Conservation (phyloP, 148 eudicot genomes). For the Rhododendron vialii region DNA sequence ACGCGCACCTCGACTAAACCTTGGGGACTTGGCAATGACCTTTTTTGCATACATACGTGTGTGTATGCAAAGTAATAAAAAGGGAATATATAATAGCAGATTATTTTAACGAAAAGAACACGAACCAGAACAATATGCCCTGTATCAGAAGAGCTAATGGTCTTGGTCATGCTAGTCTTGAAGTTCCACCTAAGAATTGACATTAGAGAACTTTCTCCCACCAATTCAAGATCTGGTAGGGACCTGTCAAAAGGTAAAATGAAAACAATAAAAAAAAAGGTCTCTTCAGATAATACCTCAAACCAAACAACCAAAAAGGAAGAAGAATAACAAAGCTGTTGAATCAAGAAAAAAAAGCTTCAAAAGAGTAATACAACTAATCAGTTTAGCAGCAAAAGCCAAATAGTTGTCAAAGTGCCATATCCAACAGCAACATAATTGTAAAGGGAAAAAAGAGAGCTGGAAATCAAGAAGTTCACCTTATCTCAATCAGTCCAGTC, state of each 20-base stretch:
- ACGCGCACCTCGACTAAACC: background rate
- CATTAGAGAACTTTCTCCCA: slow-evolving; percentile 55
- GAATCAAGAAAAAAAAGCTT: background rate
- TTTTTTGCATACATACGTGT: background rate
- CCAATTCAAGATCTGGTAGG: slow-evolving; percentile 63
- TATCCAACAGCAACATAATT: background rate
- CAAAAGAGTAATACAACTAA: background rate
- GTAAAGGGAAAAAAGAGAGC: background rate
- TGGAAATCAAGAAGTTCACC: slow-evolving; percentile 38
- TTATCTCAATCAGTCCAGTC: slow-evolving; percentile 72
- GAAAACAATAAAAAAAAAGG: background rate
- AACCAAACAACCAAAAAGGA: background rate
- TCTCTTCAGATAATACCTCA: background rate
- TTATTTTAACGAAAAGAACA: slow-evolving; percentile 7
- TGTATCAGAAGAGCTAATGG: slow-evolving; percentile 61
- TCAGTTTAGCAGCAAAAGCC: background rate
- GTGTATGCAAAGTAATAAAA: background rate
- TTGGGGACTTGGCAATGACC: background rate
- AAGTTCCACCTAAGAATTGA: slow-evolving; percentile 84
- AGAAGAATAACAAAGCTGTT: background rate
- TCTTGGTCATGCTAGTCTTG: slow-evolving; percentile 79
- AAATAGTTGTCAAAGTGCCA: background rate
- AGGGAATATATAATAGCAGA: background rate
- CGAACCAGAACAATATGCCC: slow-evolving; percentile 78
- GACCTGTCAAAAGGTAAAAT: slow-evolving; percentile 43